Evolutionary conservation across 2,329 filamentous ascomycete species (phyloP).

Genomic region (Colletotrichum zoysiae): DNA sequence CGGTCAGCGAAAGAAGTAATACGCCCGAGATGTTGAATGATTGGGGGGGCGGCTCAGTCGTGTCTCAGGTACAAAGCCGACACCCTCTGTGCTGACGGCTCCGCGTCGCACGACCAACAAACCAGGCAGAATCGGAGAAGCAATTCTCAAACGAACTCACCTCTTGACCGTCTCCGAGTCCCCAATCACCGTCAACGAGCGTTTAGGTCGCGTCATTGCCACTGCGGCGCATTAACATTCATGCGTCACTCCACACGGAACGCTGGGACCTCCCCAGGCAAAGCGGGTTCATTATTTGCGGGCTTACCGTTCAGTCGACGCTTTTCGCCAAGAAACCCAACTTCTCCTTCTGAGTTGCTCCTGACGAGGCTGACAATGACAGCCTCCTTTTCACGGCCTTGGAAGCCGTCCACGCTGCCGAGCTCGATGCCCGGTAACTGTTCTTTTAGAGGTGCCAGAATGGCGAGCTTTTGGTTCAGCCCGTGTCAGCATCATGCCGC

Average conservation of each 20-base stretch:
- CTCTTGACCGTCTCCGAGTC: conserved; percentile 93
- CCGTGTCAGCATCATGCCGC: conserved; percentile 43
- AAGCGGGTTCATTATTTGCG: conserved; percentile 7
- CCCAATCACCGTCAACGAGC: conserved; percentile 90
- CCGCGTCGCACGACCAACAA: conserved; percentile 30
- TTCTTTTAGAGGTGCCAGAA: conserved; percentile 85
- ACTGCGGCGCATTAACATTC: conserved; percentile 69
- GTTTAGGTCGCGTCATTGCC: conserved; percentile 94
- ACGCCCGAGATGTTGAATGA: conserved; percentile 28
- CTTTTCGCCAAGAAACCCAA: conserved; percentile 94
- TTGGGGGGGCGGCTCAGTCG: conserved; percentile 26
- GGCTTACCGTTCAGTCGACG: conserved; percentile 87
- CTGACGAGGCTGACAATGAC: conserved; percentile 94
- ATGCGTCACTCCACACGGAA: conserved; percentile 30
- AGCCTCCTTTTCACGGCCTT: conserved; percentile 96
- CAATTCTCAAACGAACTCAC: conserved; percentile 66
- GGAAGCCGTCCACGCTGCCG: conserved; percentile 97
- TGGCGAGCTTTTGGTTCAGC: conserved; percentile 69
- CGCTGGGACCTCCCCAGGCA: conserved; percentile 23
- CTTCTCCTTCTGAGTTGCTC: conserved; percentile 87
- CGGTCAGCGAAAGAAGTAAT: conserved; percentile 39
- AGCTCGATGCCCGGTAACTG: conserved; percentile 87
- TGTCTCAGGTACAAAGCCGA: conserved; percentile 31
- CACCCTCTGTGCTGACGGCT: conserved; percentile 30
- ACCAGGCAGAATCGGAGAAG: conserved; percentile 29